These are phyloP conservation scores for Monosporascus cannonballus DNA, from an alignment of 2,329 filamentous ascomycete genomes.

Conservation along the genomic window DNA sequence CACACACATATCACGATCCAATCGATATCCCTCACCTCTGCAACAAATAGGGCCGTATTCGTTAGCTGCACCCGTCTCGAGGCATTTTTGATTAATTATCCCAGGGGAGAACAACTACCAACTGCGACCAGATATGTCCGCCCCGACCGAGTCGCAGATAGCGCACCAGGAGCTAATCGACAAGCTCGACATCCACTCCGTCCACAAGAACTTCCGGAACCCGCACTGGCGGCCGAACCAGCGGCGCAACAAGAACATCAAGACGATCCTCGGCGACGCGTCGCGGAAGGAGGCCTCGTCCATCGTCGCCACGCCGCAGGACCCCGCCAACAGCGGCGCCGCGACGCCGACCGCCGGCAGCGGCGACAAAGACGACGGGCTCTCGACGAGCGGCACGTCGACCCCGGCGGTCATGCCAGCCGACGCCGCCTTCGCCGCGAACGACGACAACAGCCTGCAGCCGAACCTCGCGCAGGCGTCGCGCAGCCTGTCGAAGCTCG, in stretches of 20 bases:
- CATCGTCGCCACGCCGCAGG: conserved; percentile 69
- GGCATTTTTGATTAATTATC: not conserved
- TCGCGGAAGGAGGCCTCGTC: conserved; percentile 79
- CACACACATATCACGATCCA: too few relatives aligned
- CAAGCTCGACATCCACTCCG: conserved; percentile 81
- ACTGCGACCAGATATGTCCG: conserved; percentile 51
- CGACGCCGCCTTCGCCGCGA: conserved; percentile 25
- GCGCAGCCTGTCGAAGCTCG: conserved; percentile 77
- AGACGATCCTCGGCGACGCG: conserved; percentile 88
- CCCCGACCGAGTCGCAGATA: conserved; percentile 66
- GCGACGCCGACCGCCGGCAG: conserved; percentile 57
- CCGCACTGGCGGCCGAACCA: conserved; percentile 85
- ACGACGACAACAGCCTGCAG: conserved; percentile 29
- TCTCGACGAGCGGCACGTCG: conserved; percentile 52
- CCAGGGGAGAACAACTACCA: conserved; percentile 19
- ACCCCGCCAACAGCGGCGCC: conserved; percentile 62
- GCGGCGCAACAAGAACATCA: conserved; percentile 98
- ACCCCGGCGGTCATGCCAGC: conserved; percentile 42
- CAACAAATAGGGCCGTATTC: too few relatives aligned
- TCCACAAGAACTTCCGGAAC: conserved; percentile 87
- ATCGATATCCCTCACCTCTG: too few relatives aligned
- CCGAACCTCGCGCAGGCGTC: conserved; percentile 85
- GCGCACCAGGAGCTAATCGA: conserved; percentile 84
- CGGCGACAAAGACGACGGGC: conserved; percentile 40
- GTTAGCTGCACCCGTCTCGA: too few relatives aligned